A percentile compares a stretch with the other conserved stretches of the same genome.
Conservation (phyloP, 1,139 yeast species). For the Pichiaceae sp. region DNA sequence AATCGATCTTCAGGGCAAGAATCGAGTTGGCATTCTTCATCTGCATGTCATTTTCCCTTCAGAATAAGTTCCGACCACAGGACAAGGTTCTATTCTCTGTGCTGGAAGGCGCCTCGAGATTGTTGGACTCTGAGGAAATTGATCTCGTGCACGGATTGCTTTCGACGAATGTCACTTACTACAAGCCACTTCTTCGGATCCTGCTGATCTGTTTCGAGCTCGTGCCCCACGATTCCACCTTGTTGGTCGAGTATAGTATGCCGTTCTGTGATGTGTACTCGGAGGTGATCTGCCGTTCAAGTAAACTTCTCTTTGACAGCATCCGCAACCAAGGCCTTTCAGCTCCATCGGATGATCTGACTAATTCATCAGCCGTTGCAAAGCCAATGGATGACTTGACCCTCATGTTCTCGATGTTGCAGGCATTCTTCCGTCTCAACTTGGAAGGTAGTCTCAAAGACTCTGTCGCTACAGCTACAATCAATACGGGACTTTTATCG, state of each 20-base stretch:
- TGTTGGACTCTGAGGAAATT: conserved; percentile 39
- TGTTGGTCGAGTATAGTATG: conserved; percentile 41
- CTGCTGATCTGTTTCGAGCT: conserved; percentile 40
- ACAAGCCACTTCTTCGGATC: conserved; percentile 55
- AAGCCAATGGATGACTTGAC: conserved; percentile 52
- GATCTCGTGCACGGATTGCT: conserved; percentile 35
- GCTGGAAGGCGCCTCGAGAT: conserved; percentile 32
- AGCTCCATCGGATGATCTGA: conserved; percentile 26
- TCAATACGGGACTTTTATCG: conserved; percentile 53
- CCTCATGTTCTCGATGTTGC: conserved; percentile 54
- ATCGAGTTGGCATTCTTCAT: conserved; percentile 65
- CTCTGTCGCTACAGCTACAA: conserved; percentile 45
- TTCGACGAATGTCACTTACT: conserved; percentile 30
- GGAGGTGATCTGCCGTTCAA: conserved; percentile 50
- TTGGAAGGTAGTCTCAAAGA: conserved; percentile 41
- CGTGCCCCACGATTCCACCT: conserved; percentile 32
- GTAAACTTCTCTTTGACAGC: conserved; percentile 43
- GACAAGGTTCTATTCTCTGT: conserved; percentile 30
- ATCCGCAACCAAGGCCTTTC: conserved; percentile 49
- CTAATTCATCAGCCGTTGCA: conserved; percentile 16
- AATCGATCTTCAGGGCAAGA: conserved; percentile 50
- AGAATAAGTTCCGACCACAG: conserved; percentile 12
- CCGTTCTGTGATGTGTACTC: conserved; percentile 50
- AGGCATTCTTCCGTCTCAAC: conserved; percentile 45
- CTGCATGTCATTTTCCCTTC: conserved; percentile 35